Conservation (phyloP, 345 rosid species). For the Linum lewisii region DNA sequence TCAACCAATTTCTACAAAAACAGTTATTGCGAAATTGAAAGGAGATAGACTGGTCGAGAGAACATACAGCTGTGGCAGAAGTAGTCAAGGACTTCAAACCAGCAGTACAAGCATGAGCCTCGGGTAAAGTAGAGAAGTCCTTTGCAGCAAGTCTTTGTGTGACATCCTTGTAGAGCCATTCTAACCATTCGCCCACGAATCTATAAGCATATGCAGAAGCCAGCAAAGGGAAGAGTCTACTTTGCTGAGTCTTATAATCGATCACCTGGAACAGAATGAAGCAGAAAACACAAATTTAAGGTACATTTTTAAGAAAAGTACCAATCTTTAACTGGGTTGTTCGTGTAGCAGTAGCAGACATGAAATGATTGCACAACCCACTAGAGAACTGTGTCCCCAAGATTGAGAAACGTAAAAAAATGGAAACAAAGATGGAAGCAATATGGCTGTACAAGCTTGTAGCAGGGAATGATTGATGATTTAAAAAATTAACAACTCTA, state of each 20-base stretch:
- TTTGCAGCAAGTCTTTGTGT: slow-evolving; percentile 71
- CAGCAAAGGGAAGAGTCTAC: slow-evolving; percentile 90
- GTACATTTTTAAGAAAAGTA: background rate
- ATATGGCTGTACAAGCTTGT: no score
- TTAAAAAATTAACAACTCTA: background rate
- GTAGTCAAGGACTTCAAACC: slow-evolving; percentile 97
- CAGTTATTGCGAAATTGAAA: no score
- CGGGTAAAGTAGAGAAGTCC: slow-evolving; percentile 90
- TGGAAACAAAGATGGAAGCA: no score
- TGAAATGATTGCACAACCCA: background rate
- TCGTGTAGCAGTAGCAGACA: background rate
- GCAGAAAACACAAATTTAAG: slow-evolving; percentile 16
- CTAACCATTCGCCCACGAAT: slow-evolving; percentile 97
- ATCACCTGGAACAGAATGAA: slow-evolving; percentile 50
- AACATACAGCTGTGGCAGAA: slow-evolving; percentile 77
- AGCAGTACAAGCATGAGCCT: slow-evolving; percentile 98
- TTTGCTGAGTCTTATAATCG: slow-evolving; percentile 94
- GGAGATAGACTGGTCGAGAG: background rate
- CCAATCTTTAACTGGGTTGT: background rate
- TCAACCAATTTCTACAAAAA: no score
- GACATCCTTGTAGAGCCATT: slow-evolving; percentile 88
- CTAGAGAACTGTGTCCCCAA: no score
- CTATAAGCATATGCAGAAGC: slow-evolving; percentile 99
- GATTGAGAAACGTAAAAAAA: no score
- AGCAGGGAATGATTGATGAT: no score